A percentile compares a stretch with the other conserved stretches of the same genome.
These are phyloP conservation scores for Cochlearia excelsa DNA, from an alignment of 345 rosid species.

Conservation along the genomic window DNA sequence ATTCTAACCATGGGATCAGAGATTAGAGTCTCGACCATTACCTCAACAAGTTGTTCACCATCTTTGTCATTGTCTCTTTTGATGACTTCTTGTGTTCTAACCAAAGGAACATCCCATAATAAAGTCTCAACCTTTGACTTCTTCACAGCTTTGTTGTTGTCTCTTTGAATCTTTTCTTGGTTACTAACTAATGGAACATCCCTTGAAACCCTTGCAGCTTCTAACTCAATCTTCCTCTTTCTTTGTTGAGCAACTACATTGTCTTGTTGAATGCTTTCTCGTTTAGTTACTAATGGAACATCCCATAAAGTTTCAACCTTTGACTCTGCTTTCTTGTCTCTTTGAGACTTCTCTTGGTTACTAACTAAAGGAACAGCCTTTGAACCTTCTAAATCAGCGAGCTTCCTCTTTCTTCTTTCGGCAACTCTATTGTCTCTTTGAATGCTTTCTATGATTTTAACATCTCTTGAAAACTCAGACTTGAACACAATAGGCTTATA, in stretches of 20 bases:
- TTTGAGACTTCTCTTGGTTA: neutral
- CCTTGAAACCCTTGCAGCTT: neutral
- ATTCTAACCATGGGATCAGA: too few relatives aligned
- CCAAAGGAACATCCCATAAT: too few relatives aligned
- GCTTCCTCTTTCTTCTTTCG: neutral
- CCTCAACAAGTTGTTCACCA: neutral
- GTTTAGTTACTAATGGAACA: slow-evolving; percentile 1
- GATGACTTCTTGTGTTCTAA: too few relatives aligned
- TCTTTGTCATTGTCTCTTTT: too few relatives aligned
- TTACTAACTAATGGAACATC: slow-evolving; percentile 3
- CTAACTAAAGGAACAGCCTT: neutral
- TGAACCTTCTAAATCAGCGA: neutral
- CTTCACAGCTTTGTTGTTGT: too few relatives aligned
- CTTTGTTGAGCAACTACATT: slow-evolving; percentile 20
- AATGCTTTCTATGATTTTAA: slow-evolving; percentile 2
- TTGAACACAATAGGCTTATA: too few relatives aligned
- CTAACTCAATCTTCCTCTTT: slow-evolving; percentile 11
- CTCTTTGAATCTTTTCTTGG: neutral
- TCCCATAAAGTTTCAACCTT: neutral
- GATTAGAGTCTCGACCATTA: neutral
- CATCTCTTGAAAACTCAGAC: too few relatives aligned
- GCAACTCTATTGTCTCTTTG: neutral
- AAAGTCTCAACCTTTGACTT: too few relatives aligned
- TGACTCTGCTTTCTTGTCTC: neutral
- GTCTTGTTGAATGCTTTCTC: slow-evolving; percentile 20